Percentiles rank a stretch among this genome's conserved stretches.
Conservation (phyloP, 495 filamentous ascomycete genomes). For the Aspergillus carlsbadensis region DNA sequence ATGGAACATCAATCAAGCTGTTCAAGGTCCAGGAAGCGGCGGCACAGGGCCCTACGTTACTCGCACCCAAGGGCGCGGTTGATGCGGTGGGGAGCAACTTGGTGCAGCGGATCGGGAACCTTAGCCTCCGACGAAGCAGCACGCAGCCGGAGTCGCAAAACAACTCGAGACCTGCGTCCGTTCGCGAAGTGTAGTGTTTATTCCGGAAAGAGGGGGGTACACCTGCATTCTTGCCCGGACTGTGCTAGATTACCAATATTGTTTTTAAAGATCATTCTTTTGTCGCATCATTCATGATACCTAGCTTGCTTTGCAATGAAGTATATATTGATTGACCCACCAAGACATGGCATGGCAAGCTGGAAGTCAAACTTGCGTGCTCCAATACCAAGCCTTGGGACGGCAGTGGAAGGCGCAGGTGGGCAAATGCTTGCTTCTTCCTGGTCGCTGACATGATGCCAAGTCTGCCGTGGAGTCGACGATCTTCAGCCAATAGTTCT, state of each 20-base stretch:
- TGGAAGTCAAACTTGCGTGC: background rate
- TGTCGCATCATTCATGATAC: conserved; percentile 5
- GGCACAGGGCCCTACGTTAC: conserved; percentile 73
- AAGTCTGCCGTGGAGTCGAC: conserved; percentile 5
- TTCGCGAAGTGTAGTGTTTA: conserved; percentile 39
- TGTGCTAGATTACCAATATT: conserved; percentile 10
- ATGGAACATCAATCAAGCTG: conserved; percentile 80
- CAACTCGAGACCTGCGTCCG: conserved; percentile 30
- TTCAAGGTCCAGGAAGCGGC: conserved; percentile 88
- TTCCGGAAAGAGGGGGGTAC: no score
- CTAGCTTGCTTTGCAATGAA: conserved; percentile 6
- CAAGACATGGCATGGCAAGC: background rate
- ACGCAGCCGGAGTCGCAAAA: conserved; percentile 32
- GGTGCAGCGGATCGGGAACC: conserved; percentile 79
- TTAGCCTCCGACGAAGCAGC: conserved; percentile 55
- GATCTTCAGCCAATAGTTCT: conserved; percentile 14
- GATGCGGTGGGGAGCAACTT: conserved; percentile 94
- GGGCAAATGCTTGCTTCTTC: conserved; percentile 6
- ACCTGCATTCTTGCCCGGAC: no score
- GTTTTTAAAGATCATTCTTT: conserved; percentile 5
- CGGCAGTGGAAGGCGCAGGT: background rate
- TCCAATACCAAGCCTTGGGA: conserved; percentile 3
- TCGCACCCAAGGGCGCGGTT: conserved; percentile 85
- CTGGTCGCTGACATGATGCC: conserved; percentile 3
- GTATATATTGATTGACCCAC: conserved; percentile 2